Conservation (phyloP, 2,329 filamentous ascomycete species). For the Colletotrichum incanum region DNA sequence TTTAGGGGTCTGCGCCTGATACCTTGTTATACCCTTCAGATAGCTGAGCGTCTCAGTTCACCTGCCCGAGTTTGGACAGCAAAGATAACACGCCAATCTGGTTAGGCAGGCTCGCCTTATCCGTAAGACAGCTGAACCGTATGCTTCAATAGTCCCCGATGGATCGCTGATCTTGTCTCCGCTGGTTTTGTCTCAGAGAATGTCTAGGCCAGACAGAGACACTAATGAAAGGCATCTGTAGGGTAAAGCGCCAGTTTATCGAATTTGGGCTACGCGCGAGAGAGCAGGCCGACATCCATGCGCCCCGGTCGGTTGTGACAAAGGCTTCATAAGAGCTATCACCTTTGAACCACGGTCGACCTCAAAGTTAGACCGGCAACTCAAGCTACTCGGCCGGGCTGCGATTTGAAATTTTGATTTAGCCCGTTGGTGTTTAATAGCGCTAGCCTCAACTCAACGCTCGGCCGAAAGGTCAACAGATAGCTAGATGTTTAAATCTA, state of each 20-base stretch:
- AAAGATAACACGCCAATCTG: no score
- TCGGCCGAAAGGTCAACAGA: background rate
- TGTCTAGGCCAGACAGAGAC: constrained; percentile 5
- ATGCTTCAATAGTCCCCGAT: background rate
- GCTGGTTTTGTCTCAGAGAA: background rate
- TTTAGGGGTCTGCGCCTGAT: no score
- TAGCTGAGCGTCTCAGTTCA: no score
- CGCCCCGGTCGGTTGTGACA: background rate
- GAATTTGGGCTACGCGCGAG: constrained; percentile 4
- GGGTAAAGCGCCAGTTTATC: background rate
- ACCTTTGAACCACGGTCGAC: background rate
- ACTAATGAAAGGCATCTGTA: background rate
- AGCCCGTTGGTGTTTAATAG: background rate
- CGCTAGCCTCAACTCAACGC: background rate
- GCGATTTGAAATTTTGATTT: background rate
- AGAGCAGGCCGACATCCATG: background rate
- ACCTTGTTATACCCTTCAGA: no score
- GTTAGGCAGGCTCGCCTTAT: no score
- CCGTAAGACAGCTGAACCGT: no score
- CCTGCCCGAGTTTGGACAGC: no score
- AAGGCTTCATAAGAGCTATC: background rate
- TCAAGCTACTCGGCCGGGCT: background rate
- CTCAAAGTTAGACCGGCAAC: background rate
- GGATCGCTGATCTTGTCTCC: background rate
- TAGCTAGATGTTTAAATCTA: background rate